These are phyloP conservation scores for Lumnitzera racemosa DNA, from an alignment of 345 rosid species.

Conservation along the genomic window DNA sequence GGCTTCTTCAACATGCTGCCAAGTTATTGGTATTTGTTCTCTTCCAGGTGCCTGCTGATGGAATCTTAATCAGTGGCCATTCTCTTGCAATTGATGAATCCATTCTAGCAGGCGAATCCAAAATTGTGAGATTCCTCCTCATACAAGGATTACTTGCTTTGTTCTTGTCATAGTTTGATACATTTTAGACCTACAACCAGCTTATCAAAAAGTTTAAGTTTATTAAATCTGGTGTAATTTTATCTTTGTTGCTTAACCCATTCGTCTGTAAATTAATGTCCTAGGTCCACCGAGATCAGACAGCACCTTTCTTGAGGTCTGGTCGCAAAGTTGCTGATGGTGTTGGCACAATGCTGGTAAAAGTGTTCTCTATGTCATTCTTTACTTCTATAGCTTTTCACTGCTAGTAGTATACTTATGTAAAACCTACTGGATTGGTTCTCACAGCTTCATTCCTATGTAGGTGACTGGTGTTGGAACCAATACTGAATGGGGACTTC, in stretches of 20 bases:
- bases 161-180: constrained; percentile 4
- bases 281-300: constrained; percentile 86
- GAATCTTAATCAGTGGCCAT: constrained; percentile 81
- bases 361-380: not conserved
- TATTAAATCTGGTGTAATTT: too few species aligned
- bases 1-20: constrained; percentile 7
- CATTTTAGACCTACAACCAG: not conserved
- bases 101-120: constrained; percentile 99
- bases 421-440: too few species aligned
- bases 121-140: constrained; percentile 51
- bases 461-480: constrained; percentile 99
- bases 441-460: too few species aligned
- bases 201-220: too few species aligned
- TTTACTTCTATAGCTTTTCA: constrained; percentile 5
- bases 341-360: constrained; percentile 92
- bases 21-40: not conserved
- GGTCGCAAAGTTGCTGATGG: constrained; percentile 99
- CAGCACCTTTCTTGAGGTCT: constrained; percentile 90
- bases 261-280: constrained; percentile 13
- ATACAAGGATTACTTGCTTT: constrained; percentile 8
- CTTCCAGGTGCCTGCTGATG: constrained; percentile 93
- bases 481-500: constrained; percentile 97
- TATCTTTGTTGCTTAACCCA: not conserved
- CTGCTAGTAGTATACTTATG: too few species aligned
- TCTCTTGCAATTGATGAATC: constrained; percentile 97